phyloP scores from a whole-genome alignment of 176 grass and related monocot species.

The Oryza brachyantha region DNA sequence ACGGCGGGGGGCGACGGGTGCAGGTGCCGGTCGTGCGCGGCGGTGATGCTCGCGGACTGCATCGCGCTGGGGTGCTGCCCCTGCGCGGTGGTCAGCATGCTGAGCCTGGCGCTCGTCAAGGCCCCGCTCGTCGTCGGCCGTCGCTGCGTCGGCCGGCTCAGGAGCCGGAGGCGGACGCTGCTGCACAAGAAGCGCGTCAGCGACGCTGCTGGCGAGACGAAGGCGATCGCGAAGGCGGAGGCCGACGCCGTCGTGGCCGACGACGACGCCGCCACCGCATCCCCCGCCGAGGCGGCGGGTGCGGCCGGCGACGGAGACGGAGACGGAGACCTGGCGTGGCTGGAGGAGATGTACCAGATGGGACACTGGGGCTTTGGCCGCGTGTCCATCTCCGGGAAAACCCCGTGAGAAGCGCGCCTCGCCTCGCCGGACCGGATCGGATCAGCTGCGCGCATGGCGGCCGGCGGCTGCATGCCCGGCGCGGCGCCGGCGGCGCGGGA shows the following conservation, averaged over 20 bases:
- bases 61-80: conserved; percentile 78
- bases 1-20: conserved; percentile 14
- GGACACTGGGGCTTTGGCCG: conserved; percentile 87
- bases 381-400: conserved; percentile 54
- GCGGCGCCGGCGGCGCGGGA: not conserved
- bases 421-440: not conserved
- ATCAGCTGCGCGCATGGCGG: not conserved
- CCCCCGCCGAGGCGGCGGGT: not conserved
- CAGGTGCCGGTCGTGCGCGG: conserved; percentile 63
- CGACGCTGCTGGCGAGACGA: conserved; percentile 23
- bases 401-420: conserved; percentile 23
- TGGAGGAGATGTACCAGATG: conserved; percentile 63
- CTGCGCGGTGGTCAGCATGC: conserved; percentile 52
- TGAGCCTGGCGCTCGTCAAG: conserved; percentile 55
- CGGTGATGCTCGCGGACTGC: conserved; percentile 59
- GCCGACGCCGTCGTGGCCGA: not conserved
- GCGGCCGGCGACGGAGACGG: not conserved
- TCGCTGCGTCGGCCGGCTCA: conserved; percentile 26
- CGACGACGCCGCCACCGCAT: not conserved
- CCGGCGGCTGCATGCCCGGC: too few relatives aligned
- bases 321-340: conserved; percentile 38
- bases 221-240: not conserved
- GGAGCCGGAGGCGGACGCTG: not conserved
- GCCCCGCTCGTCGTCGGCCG: conserved; percentile 46
- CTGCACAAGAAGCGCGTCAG: conserved; percentile 40